Conservation (phyloP, 78 protist species). For the Dictyostelium capitatum region DNA sequence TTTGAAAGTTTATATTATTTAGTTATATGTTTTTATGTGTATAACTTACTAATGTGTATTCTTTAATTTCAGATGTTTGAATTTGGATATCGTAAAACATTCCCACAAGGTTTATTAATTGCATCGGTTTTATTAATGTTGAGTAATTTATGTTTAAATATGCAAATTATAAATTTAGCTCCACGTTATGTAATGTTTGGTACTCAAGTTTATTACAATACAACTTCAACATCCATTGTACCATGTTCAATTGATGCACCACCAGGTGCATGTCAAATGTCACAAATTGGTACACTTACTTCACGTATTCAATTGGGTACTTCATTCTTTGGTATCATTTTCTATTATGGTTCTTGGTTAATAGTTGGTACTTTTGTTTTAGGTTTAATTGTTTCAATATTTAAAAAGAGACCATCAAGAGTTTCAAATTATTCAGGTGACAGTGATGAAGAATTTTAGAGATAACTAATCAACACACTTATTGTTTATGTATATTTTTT, state of each 20-base stretch:
- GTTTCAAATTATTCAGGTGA: constrained; percentile 38
- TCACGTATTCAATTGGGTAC: constrained; percentile 80
- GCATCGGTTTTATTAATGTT: constrained; percentile 75
- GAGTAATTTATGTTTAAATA: constrained; percentile 48
- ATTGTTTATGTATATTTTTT: background rate
- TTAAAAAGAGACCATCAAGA: constrained; percentile 16
- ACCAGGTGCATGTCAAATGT: constrained; percentile 44
- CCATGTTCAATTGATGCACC: constrained; percentile 70
- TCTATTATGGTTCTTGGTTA: constrained; percentile 81
- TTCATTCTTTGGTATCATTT: constrained; percentile 82
- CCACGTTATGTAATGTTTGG: constrained; percentile 84
- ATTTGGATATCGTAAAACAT: constrained; percentile 32
- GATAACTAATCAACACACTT: background rate
- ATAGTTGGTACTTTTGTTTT: constrained; percentile 57
- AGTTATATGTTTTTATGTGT: background rate
- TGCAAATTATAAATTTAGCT: constrained; percentile 69
- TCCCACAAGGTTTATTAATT: constrained; percentile 84
- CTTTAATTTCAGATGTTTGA: constrained; percentile 58
- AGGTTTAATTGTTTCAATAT: constrained; percentile 37
- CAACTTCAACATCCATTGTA: background rate
- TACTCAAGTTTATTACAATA: constrained; percentile 64
- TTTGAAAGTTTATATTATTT: background rate
- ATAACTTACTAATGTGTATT: background rate
- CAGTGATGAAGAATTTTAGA: background rate
- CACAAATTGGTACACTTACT: constrained; percentile 60